Conservation (phyloP, 345 rosid species). For the Salix brachista region DNA sequence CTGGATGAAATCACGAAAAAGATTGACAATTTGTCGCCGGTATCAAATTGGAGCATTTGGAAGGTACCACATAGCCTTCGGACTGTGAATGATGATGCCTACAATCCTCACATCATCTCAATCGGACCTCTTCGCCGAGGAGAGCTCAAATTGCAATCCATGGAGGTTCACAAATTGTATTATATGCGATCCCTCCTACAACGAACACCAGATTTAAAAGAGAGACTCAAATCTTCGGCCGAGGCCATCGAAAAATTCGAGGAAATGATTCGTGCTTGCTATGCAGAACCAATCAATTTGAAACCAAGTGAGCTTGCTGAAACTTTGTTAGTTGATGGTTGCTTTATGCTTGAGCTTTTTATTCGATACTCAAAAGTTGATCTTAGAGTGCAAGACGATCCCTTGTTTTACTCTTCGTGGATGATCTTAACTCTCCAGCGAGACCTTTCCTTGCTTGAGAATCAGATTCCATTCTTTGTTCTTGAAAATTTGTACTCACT, state of each 20-base stretch:
- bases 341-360: slow-evolving; percentile 20
- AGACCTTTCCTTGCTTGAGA: slow-evolving; percentile 23
- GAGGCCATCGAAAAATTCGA: neutral
- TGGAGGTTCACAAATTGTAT: neutral
- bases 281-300: neutral
- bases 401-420: slow-evolving; percentile 28
- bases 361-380: slow-evolving; percentile 15
- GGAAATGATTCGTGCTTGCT: neutral
- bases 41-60: slow-evolving; percentile 20
- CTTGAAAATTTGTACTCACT: slow-evolving; percentile 8
- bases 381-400: slow-evolving; percentile 15
- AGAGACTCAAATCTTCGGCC: neutral
- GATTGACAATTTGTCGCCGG: slow-evolving; percentile 1
- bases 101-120: slow-evolving; percentile 9
- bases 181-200: neutral
- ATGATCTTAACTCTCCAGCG: slow-evolving; percentile 23
- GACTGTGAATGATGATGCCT: neutral
- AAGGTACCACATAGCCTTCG: slow-evolving; percentile 17
- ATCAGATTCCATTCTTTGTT: slow-evolving; percentile 21
- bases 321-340: slow-evolving; percentile 6
- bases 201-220: too few relatives aligned
- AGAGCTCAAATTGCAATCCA: rapidly evolving
- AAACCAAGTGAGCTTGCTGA: neutral
- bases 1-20: neutral
- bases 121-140: neutral